These are phyloP conservation scores for Kluyveromyces lactis DNA, from an alignment of 805 yeast species.

Conservation along the genomic window DNA sequence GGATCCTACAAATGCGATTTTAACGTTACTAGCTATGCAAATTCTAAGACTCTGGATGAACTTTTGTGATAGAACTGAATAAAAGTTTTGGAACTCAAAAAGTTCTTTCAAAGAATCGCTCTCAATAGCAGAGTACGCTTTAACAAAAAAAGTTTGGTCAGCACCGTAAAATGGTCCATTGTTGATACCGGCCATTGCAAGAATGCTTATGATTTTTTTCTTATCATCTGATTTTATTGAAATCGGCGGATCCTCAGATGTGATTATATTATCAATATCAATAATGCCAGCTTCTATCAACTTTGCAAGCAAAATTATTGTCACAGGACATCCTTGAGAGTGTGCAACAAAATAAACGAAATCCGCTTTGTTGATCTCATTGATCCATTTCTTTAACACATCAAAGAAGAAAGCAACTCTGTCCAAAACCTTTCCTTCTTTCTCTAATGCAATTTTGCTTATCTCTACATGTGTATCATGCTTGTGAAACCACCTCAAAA, in stretches of 20 bases:
- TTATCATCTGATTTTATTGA: constrained; percentile 4
- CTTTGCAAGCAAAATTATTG: constrained; percentile 67
- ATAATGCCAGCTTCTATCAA: constrained; percentile 53
- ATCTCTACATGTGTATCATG: constrained; percentile 40
- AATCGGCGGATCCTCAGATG: constrained; percentile 7
- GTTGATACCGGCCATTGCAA: constrained; percentile 94
- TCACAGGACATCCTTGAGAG: constrained; percentile 93
- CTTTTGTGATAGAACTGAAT: constrained; percentile 61
- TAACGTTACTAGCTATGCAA: constrained; percentile 62
- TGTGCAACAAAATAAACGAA: constrained; percentile 88
- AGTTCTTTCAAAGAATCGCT: constrained; percentile 78
- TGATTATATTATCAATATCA: constrained; percentile 26
- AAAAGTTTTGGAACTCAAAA: constrained; percentile 77
- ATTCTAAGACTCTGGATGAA: constrained; percentile 59
- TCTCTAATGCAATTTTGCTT: constrained; percentile 90
- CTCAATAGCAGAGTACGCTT: constrained; percentile 87
- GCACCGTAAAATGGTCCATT: constrained; percentile 90
- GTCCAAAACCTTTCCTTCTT: constrained; percentile 84
- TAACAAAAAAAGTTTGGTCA: constrained; percentile 76
- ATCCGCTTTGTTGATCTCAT: constrained; percentile 55
- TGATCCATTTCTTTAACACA: constrained; percentile 58
- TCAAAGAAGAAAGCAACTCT: constrained; percentile 76
- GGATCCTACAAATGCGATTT: constrained; percentile 77
- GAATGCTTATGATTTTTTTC: constrained; percentile 50
- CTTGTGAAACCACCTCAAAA: constrained; percentile 54